A percentile compares a stretch with the other conserved stretches of the same genome.
phyloP scores from a whole-genome alignment of 305 asterid species.

The Fraxinus baroniana region DNA sequence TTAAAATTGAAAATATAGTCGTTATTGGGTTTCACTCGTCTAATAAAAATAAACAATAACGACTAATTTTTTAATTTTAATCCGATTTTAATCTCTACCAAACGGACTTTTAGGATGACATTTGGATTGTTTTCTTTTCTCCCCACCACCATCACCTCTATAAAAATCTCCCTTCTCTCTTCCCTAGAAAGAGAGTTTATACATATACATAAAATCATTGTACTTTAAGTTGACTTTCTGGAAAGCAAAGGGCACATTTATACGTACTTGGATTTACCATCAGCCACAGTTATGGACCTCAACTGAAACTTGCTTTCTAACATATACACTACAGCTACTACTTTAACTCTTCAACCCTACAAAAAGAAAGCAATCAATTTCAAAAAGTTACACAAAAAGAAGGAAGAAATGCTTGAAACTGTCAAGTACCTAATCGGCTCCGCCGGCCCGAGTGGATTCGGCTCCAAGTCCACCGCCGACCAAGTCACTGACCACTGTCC shows the following conservation, averaged over 20 bases:
- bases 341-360: neutral
- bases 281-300: neutral
- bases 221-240: slow-evolving; percentile 18
- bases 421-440: slow-evolving; percentile 75
- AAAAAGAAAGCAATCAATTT: neutral
- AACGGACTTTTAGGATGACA: too few relatives aligned
- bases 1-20: too few relatives aligned
- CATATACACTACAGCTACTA: neutral
- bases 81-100: too few relatives aligned
- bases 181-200: too few relatives aligned
- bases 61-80: too few relatives aligned
- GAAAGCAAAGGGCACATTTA: neutral
- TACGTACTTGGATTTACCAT: neutral
- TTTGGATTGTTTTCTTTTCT: too few relatives aligned
- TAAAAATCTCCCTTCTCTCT: too few relatives aligned
- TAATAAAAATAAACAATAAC: too few relatives aligned
- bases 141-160: too few relatives aligned
- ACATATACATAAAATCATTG: too few relatives aligned
- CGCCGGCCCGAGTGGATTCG: slow-evolving; percentile 74
- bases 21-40: too few relatives aligned
- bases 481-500: slow-evolving; percentile 56
- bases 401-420: slow-evolving; percentile 57
- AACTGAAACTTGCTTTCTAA: neutral
- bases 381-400: neutral
- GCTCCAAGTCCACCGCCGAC: slow-evolving; percentile 86